Percentiles rank a stretch among this genome's conserved stretches.
Evolutionary conservation across 73 alveolate species (phyloP).

Genomic region (Durusdinium trenchii): DNA sequence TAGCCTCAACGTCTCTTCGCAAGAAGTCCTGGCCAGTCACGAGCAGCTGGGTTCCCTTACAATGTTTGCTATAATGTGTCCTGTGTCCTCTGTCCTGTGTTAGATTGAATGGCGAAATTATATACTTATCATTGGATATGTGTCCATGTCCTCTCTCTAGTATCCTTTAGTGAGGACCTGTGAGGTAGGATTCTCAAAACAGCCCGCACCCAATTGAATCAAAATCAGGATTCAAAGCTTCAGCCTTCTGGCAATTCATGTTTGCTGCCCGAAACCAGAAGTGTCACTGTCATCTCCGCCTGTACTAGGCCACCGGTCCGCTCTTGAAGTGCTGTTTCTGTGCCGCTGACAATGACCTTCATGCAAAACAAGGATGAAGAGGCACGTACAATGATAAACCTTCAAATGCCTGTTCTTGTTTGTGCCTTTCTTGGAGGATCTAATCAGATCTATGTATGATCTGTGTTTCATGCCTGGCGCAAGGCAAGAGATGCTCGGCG

Average conservation of each 20-base stretch:
- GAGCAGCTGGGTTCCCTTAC: neutral
- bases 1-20: constrained; percentile 25
- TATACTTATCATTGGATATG: too few relatives aligned
- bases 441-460: neutral
- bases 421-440: neutral
- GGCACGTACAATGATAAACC: too few relatives aligned
- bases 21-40: constrained; percentile 22
- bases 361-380: too few relatives aligned
- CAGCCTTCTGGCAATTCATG: too few relatives aligned
- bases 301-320: constrained; percentile 86
- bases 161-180: neutral
- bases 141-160: neutral
- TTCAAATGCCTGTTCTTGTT: neutral
- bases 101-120: neutral
- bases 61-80: too few relatives aligned
- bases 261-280: too few relatives aligned
- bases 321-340: constrained; percentile 30
- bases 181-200: neutral
- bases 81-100: neutral
- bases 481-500: constrained; percentile 74
- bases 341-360: constrained; percentile 60
- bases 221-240: too few relatives aligned
- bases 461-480: constrained; percentile 42
- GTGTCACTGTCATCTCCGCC: neutral
- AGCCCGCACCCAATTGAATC: neutral